Evolutionary conservation across 2,329 filamentous ascomycete genomes (phyloP).

Genomic region (Ceratocystis papillata): DNA sequence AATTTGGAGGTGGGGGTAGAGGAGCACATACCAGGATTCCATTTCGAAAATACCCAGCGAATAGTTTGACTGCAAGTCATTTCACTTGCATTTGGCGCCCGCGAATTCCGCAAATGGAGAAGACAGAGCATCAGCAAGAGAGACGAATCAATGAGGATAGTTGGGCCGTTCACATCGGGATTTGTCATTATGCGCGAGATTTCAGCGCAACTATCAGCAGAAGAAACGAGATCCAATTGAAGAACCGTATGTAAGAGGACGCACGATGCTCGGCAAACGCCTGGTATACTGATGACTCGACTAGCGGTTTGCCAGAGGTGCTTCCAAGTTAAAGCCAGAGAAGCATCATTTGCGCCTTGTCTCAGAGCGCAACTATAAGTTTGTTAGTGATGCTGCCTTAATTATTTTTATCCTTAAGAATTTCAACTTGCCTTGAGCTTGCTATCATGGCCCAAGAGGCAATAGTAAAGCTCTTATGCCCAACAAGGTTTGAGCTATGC

Average conservation of each 20-base stretch:
- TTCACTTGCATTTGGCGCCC: slow-evolving; percentile 58
- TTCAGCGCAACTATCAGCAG: slow-evolving; percentile 55
- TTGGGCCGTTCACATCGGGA: slow-evolving; percentile 72
- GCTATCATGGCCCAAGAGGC: slow-evolving; percentile 77
- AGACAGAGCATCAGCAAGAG: slow-evolving; percentile 61
- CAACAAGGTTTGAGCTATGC: slow-evolving; percentile 46
- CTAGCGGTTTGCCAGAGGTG: slow-evolving; percentile 65
- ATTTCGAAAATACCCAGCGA: slow-evolving; percentile 70
- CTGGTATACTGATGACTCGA: slow-evolving; percentile 57
- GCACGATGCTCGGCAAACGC: slow-evolving; percentile 66
- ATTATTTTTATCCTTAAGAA: not conserved
- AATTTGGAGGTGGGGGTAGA: not conserved
- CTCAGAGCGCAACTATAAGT: slow-evolving; percentile 30
- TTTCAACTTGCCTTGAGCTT: slow-evolving; percentile 55
- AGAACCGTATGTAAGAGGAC: slow-evolving; percentile 60
- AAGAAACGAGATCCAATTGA: slow-evolving; percentile 53
- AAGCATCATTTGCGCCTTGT: slow-evolving; percentile 20
- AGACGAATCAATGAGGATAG: slow-evolving; percentile 66
- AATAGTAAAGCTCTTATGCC: slow-evolving; percentile 56
- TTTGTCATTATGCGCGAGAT: slow-evolving; percentile 62
- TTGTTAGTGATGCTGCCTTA: slow-evolving; percentile 26
- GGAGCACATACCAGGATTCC: slow-evolving; percentile 59
- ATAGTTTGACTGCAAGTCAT: slow-evolving; percentile 60
- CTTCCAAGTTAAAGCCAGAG: slow-evolving; percentile 45
- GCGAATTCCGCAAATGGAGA: slow-evolving; percentile 53